Evolutionary conservation across 768 basidiomycete genomes (phyloP), one percentile per base, ranked within the genome.

Genomic region (Tephrocybe sp.): DNA sequence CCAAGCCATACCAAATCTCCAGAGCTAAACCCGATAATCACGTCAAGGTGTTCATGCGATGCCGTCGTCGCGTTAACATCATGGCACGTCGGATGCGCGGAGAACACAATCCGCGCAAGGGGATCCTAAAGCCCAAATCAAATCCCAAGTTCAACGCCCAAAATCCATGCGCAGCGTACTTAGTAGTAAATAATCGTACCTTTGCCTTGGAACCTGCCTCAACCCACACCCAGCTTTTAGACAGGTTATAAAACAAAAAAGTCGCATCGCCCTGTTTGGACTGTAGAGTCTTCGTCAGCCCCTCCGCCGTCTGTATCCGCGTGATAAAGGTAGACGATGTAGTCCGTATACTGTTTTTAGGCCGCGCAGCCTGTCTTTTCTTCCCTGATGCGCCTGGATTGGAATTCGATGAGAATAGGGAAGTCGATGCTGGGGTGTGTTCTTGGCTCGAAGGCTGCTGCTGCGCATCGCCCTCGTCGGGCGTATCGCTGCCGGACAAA

Each of bases 1-100:
- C 95, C 95, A 49, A 98, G 75, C 97, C 97, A 98, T 43, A 98
- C 71, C 33, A 99, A 73, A 70, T 99, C 97, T n/a, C 97, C 97
- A 0, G 94, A 90, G 54, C 75, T 79, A 64, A 97, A 98, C 5
- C 96, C 97, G 60, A 98, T 87, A 52, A 98, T 79, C 5, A 97
- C 75, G 60, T 98, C 95, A 31, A 98, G 69, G 39, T 84, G 82
- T 36, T 92, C 86, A 10, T 86, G 71, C 3, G 84, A 85, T 6
- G 89, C 83, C 1, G 95, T 97, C 1, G 80, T 67, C 5, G 74
- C 66, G 58, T 97, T 96, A 26, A 96, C 84, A 61, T 92, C 87
- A 65, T 96, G 92, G 64, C 93, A 95, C 1, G 95, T 97, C 4
- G 92, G 93, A 59, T 87, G 79, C 12, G 86, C 82, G 40, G 89